Evolutionary conservation across 805 yeast genomes (phyloP).

Genomic region (Clavispora asparagi): DNA sequence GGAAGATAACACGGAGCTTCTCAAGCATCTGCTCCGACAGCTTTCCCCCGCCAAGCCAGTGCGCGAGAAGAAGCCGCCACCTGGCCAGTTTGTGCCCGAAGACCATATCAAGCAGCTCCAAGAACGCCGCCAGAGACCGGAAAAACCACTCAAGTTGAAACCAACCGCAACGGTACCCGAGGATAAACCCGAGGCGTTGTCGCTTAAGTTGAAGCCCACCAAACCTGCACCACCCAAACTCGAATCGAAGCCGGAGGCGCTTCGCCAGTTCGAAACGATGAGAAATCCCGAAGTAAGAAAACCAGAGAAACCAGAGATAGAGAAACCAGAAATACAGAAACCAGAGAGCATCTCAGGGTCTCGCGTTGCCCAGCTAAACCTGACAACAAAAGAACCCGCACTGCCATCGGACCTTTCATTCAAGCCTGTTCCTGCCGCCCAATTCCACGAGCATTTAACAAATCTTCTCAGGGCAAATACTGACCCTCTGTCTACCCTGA

Average conservation of each 20-base stretch:
- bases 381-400: background rate
- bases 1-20: background rate
- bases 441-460: conserved; percentile 16
- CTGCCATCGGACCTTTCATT: background rate
- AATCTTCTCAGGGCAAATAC: conserved; percentile 26
- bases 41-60: conserved; percentile 1
- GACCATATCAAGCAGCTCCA: background rate
- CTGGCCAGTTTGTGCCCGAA: background rate
- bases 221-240: background rate
- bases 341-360: background rate
- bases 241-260: background rate
- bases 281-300: background rate
- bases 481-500: conserved; percentile 14
- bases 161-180: background rate
- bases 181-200: background rate
- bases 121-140: background rate
- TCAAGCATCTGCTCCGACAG: background rate
- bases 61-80: background rate
- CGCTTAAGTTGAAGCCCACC: conserved; percentile 1
- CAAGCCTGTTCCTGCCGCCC: background rate
- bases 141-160: background rate
- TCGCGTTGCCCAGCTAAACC: background rate
- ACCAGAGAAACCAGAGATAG: background rate
- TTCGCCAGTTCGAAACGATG: background rate
- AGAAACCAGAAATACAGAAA: too few species aligned